Evolutionary conservation across 2,329 filamentous ascomycete genomes (phyloP), one percentile per base, ranked within the genome.

Genomic region (Neofusicoccum kwambonambiense): DNA sequence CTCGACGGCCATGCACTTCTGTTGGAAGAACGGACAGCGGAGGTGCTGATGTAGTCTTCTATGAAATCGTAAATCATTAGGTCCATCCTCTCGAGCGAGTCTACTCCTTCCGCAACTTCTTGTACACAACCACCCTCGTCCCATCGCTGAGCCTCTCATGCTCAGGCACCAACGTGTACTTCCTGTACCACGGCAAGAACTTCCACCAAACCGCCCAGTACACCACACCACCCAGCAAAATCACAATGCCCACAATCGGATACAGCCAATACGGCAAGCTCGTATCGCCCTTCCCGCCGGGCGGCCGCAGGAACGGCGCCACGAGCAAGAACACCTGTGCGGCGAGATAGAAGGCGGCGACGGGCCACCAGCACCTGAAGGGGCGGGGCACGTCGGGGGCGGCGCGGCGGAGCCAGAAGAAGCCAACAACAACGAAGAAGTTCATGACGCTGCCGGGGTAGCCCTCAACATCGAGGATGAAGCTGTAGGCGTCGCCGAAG

Each of bases 141-240:
- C 90, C 90, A 74, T 92, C 90, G 22, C 81, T 80, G 19, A 92
- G 74, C 0, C 87, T 78, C 42, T 84, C 84, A 2, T 79, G 79
- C 64, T 84, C 81, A 69, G 91, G 89, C 69, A 90, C 87, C 1
- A 92, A 75, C 13, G 73, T 82, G 71, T 90, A 90, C 0, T 83
- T 82, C 58, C 84, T 80, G 76, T 83, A 83, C 47, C 75, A 78
- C 1, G 90, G 90, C 27, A 91, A 72, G 0, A 86, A 68, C 3
- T 86, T 79, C 0, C 88, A 88, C 84, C 87, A 90, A 1, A 90
- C 67, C 67, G 86, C 87, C 90, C 90, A 92, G 72, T 92, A 92
- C 0, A 86, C 1, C 0, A 89, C 71, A 0, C 84, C 88, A 54
- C 86, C 84, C 0, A 83, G 39, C 39, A 90, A 86, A 83, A 83